Conservation (phyloP, 169 alveolate species). For the Eimeria brunetti region DNA sequence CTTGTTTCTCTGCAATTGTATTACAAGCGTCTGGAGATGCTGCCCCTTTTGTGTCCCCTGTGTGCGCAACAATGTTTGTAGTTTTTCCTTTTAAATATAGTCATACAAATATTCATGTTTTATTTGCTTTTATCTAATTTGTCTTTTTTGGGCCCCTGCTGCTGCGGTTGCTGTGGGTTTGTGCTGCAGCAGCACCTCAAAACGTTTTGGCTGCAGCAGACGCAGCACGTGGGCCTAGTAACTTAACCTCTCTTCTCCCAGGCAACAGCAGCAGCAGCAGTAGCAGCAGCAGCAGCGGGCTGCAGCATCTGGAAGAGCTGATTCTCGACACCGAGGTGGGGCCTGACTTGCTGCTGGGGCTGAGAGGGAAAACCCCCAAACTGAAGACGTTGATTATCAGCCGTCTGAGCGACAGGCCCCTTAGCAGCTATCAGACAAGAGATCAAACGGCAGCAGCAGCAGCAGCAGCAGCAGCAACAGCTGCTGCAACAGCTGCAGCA, state of each 20-base stretch:
- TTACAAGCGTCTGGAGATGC: too few relatives aligned
- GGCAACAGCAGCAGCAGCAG: slow-evolving; percentile 5
- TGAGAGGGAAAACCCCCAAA: slow-evolving; percentile 22
- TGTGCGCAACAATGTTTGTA: too few relatives aligned
- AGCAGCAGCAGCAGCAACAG: neutral
- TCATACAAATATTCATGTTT: too few relatives aligned
- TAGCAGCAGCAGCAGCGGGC: slow-evolving; percentile 17
- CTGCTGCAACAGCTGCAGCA: too few relatives aligned
- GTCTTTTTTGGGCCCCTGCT: too few relatives aligned
- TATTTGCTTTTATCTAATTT: too few relatives aligned
- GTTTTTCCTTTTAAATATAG: too few relatives aligned
- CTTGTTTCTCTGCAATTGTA: too few relatives aligned
- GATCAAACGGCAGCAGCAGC: neutral
- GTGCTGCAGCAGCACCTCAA: slow-evolving; percentile 1
- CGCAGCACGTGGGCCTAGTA: neutral
- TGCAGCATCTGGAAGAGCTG: slow-evolving; percentile 36
- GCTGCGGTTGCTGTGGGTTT: neutral
- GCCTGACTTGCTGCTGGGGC: slow-evolving; percentile 29
- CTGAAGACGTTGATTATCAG: slow-evolving; percentile 11
- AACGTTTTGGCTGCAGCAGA: slow-evolving; percentile 33
- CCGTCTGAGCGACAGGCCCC: neutral
- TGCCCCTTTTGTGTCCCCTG: too few relatives aligned
- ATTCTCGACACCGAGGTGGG: slow-evolving; percentile 33
- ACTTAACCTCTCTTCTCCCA: neutral
- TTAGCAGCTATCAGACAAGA: neutral